These are phyloP conservation scores for Inga laurina DNA, from an alignment of 306 rosid species.

Conservation along the genomic window DNA sequence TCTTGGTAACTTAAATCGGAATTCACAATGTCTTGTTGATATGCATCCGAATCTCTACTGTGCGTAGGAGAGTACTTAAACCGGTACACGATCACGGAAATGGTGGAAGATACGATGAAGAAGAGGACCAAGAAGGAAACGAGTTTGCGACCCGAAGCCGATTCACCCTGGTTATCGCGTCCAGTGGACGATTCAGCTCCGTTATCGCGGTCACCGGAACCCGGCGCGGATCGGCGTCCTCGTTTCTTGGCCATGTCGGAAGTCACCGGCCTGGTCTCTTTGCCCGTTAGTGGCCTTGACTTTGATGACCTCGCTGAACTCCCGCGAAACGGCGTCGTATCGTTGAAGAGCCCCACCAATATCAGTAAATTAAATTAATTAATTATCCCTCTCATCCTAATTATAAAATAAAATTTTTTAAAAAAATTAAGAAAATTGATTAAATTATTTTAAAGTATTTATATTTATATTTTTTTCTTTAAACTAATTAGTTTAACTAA, in stretches of 20 bases:
- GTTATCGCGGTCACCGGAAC: constrained; percentile 38
- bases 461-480: no score
- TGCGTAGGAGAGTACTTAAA: constrained; percentile 31
- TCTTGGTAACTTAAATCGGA: constrained; percentile 52
- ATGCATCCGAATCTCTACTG: constrained; percentile 28
- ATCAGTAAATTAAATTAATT: no score
- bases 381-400: no score
- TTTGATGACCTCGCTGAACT: not conserved
- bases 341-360: no score
- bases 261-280: not conserved
- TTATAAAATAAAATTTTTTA: no score
- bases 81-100: constrained; percentile 48
- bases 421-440: no score
- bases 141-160: constrained; percentile 47
- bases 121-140: constrained; percentile 42
- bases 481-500: no score
- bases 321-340: not conserved
- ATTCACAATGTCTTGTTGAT: constrained; percentile 50
- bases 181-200: constrained; percentile 41
- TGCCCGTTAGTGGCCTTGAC: not conserved
- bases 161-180: constrained; percentile 2
- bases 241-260: constrained; percentile 71
- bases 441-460: no score
- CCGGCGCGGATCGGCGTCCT: constrained; percentile 54
- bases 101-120: constrained; percentile 56